Conservation (phyloP, 108 stramenopile genomes). For the Skeletonema marinoi region DNA sequence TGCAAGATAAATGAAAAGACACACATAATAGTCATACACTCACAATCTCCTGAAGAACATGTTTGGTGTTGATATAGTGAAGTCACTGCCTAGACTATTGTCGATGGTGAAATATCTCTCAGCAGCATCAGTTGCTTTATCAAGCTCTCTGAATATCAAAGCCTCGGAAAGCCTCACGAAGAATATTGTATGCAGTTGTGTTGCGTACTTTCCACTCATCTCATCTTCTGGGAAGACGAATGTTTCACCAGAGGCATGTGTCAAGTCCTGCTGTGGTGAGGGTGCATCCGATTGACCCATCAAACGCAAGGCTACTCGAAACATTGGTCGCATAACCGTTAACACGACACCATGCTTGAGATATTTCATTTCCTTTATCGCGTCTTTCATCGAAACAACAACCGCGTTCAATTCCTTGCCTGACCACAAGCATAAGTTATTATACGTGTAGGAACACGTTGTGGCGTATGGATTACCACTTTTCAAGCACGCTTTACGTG, state of each 20-base stretch:
- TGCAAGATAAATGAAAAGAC: not conserved
- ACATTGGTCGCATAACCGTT: not conserved
- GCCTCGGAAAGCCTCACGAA: not conserved
- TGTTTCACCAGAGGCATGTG: not conserved
- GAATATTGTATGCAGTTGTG: too few species aligned
- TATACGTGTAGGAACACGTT: not conserved
- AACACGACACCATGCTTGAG: not conserved
- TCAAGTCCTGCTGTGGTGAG: not conserved
- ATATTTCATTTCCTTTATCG: not conserved
- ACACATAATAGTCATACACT: not conserved
- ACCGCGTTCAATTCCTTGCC: constrained; percentile 4
- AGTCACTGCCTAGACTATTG: not conserved
- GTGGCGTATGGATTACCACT: constrained; percentile 8
- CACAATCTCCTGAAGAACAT: not conserved
- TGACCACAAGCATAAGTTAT: not conserved
- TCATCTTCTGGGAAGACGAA: too few species aligned
- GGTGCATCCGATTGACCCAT: not conserved
- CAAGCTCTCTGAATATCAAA: not conserved
- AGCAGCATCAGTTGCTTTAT: not conserved
- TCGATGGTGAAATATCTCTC: not conserved
- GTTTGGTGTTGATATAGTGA: not conserved
- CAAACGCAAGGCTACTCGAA: not conserved
- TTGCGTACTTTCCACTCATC: too few species aligned
- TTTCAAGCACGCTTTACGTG: not conserved
- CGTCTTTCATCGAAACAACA: not conserved